These are phyloP conservation scores for Boechera retrofracta DNA, from an alignment of 345 rosid genomes.

Conservation along the genomic window DNA sequence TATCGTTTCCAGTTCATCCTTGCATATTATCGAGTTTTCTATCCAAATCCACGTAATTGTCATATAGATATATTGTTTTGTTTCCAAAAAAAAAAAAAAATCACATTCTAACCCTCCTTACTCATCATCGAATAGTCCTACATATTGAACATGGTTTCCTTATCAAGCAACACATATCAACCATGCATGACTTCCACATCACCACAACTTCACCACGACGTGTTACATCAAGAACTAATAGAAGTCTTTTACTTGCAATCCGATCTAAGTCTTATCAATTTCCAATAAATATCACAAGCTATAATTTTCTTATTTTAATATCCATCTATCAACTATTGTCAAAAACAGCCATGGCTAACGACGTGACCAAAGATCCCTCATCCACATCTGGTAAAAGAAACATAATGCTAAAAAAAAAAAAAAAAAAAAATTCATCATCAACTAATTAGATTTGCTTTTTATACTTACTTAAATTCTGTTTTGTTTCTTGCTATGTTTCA, in stretches of 20 bases:
- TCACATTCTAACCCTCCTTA: too few species aligned
- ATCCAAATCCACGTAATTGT: too few species aligned
- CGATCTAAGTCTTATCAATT: not conserved
- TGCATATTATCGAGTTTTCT: too few species aligned
- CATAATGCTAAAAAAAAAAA: not conserved
- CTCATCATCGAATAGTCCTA: too few species aligned
- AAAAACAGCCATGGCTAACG: constrained; percentile 29
- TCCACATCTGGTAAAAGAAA: constrained; percentile 27
- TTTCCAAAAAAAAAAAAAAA: too few species aligned
- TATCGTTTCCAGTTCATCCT: too few species aligned
- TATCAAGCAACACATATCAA: constrained; percentile 30
- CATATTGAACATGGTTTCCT: not conserved
- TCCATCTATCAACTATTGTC: not conserved
- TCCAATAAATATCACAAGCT: constrained; percentile 9
- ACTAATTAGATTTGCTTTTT: not conserved
- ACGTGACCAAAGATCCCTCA: constrained; percentile 32
- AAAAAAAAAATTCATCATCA: not conserved
- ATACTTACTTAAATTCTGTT: not conserved
- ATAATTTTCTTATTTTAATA: not conserved
- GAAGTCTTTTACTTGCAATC: not conserved
- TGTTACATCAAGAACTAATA: constrained; percentile 18
- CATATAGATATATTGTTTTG: too few species aligned
- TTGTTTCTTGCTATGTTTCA: not conserved
- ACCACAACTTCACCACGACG: constrained; percentile 10
- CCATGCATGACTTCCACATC: constrained; percentile 38